Conservation (phyloP, 768 basidiomycete genomes). For the Amanita fuliginea region DNA sequence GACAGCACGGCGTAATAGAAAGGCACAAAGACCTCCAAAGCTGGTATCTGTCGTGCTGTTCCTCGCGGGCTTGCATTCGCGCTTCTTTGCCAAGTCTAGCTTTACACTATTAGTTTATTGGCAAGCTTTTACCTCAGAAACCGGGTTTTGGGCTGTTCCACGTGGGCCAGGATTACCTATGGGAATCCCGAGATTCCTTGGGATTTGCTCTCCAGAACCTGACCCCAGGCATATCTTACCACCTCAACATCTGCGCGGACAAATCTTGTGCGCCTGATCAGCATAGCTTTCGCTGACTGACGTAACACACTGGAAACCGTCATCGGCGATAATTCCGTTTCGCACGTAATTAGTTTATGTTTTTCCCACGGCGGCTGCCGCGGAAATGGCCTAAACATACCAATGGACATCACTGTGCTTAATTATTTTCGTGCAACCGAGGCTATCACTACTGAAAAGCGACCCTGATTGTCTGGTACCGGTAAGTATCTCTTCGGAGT, state of each 20-base stretch:
- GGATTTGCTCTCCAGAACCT: conserved; percentile 10
- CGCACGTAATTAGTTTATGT: too few species aligned
- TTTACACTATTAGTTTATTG: background rate
- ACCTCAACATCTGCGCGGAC: conserved; percentile 3
- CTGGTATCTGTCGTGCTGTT: background rate
- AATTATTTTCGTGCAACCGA: background rate
- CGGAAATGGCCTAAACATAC: background rate
- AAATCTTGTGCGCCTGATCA: background rate
- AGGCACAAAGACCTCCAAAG: conserved; percentile 2
- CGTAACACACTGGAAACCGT: too few species aligned
- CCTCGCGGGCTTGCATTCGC: background rate
- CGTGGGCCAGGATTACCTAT: conserved; percentile 10
- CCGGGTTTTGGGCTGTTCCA: background rate
- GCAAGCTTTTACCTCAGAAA: conserved; percentile 4
- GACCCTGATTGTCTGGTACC: background rate
- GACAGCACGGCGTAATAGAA: conserved; percentile 19
- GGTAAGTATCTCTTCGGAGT: background rate
- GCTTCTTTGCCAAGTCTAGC: background rate
- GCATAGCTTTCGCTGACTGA: background rate
- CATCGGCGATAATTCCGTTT: too few species aligned
- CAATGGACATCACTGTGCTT: background rate
- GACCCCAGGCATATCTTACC: background rate
- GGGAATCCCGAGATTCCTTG: conserved; percentile 18
- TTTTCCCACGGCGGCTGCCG: background rate
- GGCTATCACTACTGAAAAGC: background rate